Evolutionary conservation across 352 stramenopile species (phyloP), one percentile per base, ranked within the genome.

Genomic region (Phytophthora pluvialis): DNA sequence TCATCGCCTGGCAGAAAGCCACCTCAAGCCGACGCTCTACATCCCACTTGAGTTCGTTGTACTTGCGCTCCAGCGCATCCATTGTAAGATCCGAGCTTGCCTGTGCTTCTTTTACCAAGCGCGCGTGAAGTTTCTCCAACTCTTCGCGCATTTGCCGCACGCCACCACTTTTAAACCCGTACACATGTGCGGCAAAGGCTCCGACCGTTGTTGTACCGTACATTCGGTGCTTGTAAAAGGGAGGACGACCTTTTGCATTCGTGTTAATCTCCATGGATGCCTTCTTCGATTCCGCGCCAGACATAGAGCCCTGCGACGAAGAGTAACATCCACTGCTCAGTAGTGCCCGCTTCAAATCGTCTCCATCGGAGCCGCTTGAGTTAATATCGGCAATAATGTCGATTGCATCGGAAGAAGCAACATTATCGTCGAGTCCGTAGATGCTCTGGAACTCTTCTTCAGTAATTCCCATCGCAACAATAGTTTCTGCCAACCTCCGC

Each of bases 31-130:
- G 84, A 21, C 86, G 82, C 58, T 95, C 87, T 16, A 94, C 80
- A 52, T 92, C 81, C 87, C 87, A 95, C 56, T 91, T 88, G 28
- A 95, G 73, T 58, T 91, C 81, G 36, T 93, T 78, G 62, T 89
- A 91, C 60, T 92, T 85, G 28, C 84, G 77, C 53, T 93, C 82
- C 28, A 94, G 70, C 1, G 73, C 83, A 42, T 93, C 82, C 12
- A 93, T 77, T 3, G 82, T 92, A 16, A 92, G 75, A 50, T 94
- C 85, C 4, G 87, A 90, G 38, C 73, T 84, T 3, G 71, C 80
- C 25, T 89, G 59, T 1, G 80, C 69, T 57, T 89, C 87, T 57
- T 83, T 81, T 29, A 80, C 43, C 29, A 89, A 74, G 4, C 72
- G 69, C 1, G 65, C 56, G 26, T 80, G 71, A 21, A 95, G 56